Base-by-base conservation (phyloP, 257 asterid species). In the Jaltomata sinuosa region DNA sequence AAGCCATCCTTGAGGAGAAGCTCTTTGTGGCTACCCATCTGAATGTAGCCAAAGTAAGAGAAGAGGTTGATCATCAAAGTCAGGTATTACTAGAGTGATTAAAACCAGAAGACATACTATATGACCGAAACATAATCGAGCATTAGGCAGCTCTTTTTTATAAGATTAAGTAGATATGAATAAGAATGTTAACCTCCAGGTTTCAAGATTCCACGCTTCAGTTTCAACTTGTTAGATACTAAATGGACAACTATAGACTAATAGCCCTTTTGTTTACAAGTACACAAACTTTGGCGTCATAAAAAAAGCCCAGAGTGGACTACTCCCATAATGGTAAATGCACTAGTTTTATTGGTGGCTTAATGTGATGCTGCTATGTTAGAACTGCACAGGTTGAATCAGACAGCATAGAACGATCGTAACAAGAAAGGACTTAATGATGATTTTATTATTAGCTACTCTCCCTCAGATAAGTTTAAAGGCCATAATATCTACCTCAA, bases 1-100 rank as follows among this genome's bases (percentile, higher is more conserved):
- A 94, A 83, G 21, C 99, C 99, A 40, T 91, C 97, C 49, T 87
- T 90, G 84, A 54, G 83, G 40, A 93, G 79, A 55, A 96, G 97
- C 86, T 94, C 98, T 2, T 74, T 42, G 86, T 96, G 99, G 90
- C 80, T 88, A 62, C 99, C 99, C 90, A 89, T 91, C 99, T 96
- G 92, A 85, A 89, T 74, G 50, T 57, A 83, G 27, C 34, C 49
- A 83, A 72, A 71, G 29, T 6, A 45, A 71, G n/a, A 53, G 83
- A 14, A 54, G 79, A 54, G 79, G 29, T n/a, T 69, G 79, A 69
- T 69, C 27, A 49, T 76, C 81, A 42, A 76, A 76, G 40, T 27
- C 42, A 8, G 40, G 47, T 25, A 40, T 45, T n/a, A 50, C 42
- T 83, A 61, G 49, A 83, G 71, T 83, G 47, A 21, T 55, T 2